Percentiles rank a stretch among this genome's conserved stretches.
phyloP scores from a whole-genome alignment of 805 yeast species.

The Saturnispora ahearnii region DNA sequence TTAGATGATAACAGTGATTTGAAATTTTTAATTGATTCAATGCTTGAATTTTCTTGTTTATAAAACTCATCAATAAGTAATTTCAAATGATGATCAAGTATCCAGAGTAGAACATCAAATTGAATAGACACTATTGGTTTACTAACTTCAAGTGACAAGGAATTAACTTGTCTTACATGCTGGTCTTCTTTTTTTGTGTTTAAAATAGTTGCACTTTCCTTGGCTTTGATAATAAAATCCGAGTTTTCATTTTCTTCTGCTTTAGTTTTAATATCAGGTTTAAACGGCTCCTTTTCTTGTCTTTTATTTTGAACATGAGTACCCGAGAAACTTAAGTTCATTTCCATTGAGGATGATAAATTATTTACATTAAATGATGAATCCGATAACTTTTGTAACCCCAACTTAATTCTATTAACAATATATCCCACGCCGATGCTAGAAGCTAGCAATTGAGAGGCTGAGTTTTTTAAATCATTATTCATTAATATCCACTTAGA shows the following conservation, averaged over 20 bases:
- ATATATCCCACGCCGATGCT: constrained; percentile 21
- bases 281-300: background rate
- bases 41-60: background rate
- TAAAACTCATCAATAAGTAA: background rate
- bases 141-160: background rate
- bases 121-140: background rate
- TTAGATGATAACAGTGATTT: constrained; percentile 12
- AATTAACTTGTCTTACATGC: background rate
- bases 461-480: background rate
- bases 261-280: background rate
- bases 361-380: background rate
- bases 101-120: background rate
- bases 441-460: constrained; percentile 12
- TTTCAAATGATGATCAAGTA: background rate
- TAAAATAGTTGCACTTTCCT: background rate
- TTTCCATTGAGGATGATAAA: background rate
- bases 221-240: background rate
- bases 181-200: too few relatives aligned
- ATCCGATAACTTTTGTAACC: background rate
- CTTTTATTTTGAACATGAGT: background rate
- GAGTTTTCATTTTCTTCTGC: background rate
- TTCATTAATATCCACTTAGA: constrained; percentile 12
- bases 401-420: background rate
- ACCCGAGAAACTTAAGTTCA: background rate
- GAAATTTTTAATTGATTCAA: background rate